Conservation (phyloP, 2,329 filamentous ascomycete genomes). For the Botrytis squamosa region DNA sequence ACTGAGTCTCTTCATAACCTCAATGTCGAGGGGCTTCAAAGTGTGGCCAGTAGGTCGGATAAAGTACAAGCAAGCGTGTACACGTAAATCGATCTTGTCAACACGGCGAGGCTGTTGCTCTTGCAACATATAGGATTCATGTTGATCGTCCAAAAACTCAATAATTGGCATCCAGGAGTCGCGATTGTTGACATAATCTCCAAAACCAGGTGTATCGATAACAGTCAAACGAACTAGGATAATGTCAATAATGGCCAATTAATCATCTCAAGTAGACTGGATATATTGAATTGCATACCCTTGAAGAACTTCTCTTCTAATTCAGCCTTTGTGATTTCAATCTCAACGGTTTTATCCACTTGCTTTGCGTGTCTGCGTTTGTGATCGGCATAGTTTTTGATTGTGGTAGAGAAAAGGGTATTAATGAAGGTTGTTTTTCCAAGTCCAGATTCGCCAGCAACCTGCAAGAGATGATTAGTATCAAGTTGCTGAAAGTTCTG, state of each 20-base stretch:
- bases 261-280: neutral
- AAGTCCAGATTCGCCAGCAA: constrained; percentile 95
- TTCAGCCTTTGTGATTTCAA: constrained; percentile 99
- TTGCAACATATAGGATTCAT: constrained; percentile 99
- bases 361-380: constrained; percentile 99
- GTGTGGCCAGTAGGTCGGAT: constrained; percentile 98
- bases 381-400: constrained; percentile 99
- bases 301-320: constrained; percentile 99
- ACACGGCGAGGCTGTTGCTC: constrained; percentile 97
- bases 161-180: constrained; percentile 99
- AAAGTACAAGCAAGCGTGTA: constrained; percentile 98
- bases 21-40: constrained; percentile 96
- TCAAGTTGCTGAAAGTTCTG: neutral
- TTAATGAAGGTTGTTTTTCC: constrained; percentile 99
- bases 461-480: constrained; percentile 50
- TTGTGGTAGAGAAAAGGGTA: constrained; percentile 99
- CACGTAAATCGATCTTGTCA: constrained; percentile 99
- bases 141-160: constrained; percentile 99
- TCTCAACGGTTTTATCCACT: constrained; percentile 99
- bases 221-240: constrained; percentile 87
- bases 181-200: constrained; percentile 99
- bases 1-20: constrained; percentile 99
- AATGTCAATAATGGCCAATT: constrained; percentile 27
- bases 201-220: constrained; percentile 98
- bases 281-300: constrained; percentile 56